Conservation (phyloP, 139 green algal genomes). For the Chlamydomonas applanata region DNA sequence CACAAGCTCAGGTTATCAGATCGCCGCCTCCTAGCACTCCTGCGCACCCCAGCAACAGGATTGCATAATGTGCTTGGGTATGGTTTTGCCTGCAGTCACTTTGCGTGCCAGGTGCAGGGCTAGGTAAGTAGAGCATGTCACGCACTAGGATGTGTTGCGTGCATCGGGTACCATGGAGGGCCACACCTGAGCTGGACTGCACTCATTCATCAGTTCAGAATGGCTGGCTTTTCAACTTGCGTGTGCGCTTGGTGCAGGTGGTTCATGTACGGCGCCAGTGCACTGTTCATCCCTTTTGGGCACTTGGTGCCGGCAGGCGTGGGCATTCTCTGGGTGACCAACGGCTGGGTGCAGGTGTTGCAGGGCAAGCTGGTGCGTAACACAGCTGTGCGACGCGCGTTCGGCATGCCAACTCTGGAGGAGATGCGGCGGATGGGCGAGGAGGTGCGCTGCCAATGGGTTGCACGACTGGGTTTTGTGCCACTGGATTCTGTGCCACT, state of each 20-base stretch:
- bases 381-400: not conserved
- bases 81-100: not conserved
- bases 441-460: too few relatives aligned
- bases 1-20: too few relatives aligned
- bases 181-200: too few relatives aligned
- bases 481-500: too few relatives aligned
- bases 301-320: slow-evolving; percentile 52
- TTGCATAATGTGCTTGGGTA: too few relatives aligned
- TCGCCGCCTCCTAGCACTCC: too few relatives aligned
- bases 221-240: slow-evolving; percentile 34
- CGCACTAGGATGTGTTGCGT: slow-evolving; percentile 37
- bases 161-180: slow-evolving; percentile 63
- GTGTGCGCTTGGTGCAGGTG: slow-evolving; percentile 1
- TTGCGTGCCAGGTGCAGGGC: not conserved
- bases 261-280: not conserved
- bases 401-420: slow-evolving; percentile 35
- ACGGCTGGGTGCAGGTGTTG: slow-evolving; percentile 25
- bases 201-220: too few relatives aligned
- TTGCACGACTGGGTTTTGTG: too few relatives aligned
- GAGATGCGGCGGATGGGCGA: not conserved
- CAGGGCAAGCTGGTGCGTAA: slow-evolving; percentile 21
- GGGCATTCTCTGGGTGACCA: slow-evolving; percentile 45
- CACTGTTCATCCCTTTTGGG: slow-evolving; percentile 72
- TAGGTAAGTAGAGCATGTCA: not conserved
- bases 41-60: too few relatives aligned